Base-by-base conservation (phyloP, 2,329 filamentous ascomycete genomes). In the Aspergillus carbonarius region DNA sequence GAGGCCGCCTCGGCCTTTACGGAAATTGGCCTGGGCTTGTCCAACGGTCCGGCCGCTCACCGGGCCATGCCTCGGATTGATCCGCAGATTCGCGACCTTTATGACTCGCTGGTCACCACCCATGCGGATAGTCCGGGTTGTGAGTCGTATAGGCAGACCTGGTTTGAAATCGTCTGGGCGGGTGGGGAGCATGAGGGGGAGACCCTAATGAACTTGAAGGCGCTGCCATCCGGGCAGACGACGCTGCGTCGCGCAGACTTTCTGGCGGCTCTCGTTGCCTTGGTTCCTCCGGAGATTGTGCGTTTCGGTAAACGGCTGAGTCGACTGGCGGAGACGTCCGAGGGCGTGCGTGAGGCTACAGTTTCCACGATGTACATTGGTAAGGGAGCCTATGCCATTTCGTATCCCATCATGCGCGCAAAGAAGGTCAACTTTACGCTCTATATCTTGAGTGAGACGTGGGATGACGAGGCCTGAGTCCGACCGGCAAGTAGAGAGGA, bases 1-100 rank as follows among this genome's bases (percentile, higher is more conserved):
- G 85, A 88, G 70, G 77, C 82, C 10, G 83, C 83, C 0, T 55
- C 74, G 0, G 72, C 73, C 12, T 87, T 87, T 60, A 78, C 77
- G 34, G 84, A 87, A 66, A 82, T 87, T 30, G 84, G 85, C 2
- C 82, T 83, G 2, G 85, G 84, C 5, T 77, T 87, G 1, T 78
- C 80, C 1, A 80, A 87, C 48, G 82, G 82, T 1, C 80, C 83
- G 35, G 85, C 85, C 61, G 81, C 83, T 3, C 75, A 79, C 30
- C 79, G 80, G 20, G 82, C 84, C 3, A 82, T 88, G 79, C 73
- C 76, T 15, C 71, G 82, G 5, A 81, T 85, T 61, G 79, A 81
- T 39, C 80, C 81, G 2, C 55, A 63, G n/a, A 65, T 72, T 42
- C 65, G 66, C 4, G 54, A 62, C 6, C 72, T 74, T 34, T 71